Evolutionary conservation across 2,329 filamentous ascomycete species (phyloP), one percentile per base, ranked within the genome.

Genomic region (Colletotrichum abscissum): DNA sequence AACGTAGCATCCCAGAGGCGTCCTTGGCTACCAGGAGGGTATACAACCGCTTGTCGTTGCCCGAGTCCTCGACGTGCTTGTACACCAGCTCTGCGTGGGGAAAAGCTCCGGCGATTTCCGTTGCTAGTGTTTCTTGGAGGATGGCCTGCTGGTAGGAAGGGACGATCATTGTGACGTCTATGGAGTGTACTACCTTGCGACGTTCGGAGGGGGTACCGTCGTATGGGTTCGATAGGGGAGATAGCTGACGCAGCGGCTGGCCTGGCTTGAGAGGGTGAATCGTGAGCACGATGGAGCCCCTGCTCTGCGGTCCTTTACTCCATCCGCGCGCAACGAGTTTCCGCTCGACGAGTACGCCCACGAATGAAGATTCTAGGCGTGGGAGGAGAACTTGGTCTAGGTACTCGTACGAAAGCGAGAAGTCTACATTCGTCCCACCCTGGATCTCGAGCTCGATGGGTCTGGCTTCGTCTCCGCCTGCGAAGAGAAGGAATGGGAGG

Each of bases 351-450:
- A 70, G 67, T 54, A 91, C 79, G 1, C 85, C 84, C 7, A 1
- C 42, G 67, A 91, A 90, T 4, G 83, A 82, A 2, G 83, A 81
- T 76, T 89, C 83, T 0, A 92, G 80, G 0, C 84, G 82, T 3
- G 90, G 90, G 38, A 91, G 80, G 1, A 92, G 82, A 0, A 92
- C 87, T 76, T 92, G 90, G 76, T 91, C 88, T 4, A 92, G 80
- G 76, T 92, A 92, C 76, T 92, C 90, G 72, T 85, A 91, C n/a
- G 86, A 89, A 1, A 86, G 83, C 0, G 89, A 90, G 77, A 86
- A 90, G 11, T 84, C 82, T 2, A 89, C 87, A 75, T 92, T 92
- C 1, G 90, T 92, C 19, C 90, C 90, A 5, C 90, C 90, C 1
- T 85, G 83, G 7, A 92, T 86, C 22, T 85, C 83, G 5, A 92